phyloP scores from a whole-genome alignment of 2,329 filamentous ascomycete genomes.

The Diaporthe vaccinii region DNA sequence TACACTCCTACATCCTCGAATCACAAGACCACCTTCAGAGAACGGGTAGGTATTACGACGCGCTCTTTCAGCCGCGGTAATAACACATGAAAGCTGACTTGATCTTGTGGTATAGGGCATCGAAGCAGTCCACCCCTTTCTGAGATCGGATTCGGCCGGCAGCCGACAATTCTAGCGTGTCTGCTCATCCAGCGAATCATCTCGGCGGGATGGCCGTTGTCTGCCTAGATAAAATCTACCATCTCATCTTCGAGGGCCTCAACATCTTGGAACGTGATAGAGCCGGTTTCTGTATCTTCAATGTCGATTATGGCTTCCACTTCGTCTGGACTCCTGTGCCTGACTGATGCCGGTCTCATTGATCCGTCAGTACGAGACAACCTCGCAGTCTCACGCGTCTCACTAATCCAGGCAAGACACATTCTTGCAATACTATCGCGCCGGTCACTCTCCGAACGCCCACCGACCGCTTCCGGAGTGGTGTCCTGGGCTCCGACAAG shows the following conservation, averaged over 20 bases:
- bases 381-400: background rate
- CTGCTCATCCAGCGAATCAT: background rate
- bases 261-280: background rate
- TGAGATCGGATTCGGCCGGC: background rate
- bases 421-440: constrained; percentile 8
- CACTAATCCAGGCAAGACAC: background rate
- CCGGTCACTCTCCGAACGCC: background rate
- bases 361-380: background rate
- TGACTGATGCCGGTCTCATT: background rate
- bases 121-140: background rate
- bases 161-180: background rate
- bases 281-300: background rate
- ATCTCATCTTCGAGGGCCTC: constrained; percentile 1
- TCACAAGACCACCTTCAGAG: background rate
- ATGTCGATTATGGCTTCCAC: background rate
- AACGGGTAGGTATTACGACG: too few relatives aligned
- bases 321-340: background rate
- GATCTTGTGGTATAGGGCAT: background rate
- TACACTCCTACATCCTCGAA: background rate
- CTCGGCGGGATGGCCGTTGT: background rate
- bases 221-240: background rate
- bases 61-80: background rate
- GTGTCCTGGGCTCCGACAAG: background rate
- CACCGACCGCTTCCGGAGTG: background rate
- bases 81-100: background rate